phyloP scores from a whole-genome alignment of 768 basidiomycete species.

The Asterophora lycoperdoides region DNA sequence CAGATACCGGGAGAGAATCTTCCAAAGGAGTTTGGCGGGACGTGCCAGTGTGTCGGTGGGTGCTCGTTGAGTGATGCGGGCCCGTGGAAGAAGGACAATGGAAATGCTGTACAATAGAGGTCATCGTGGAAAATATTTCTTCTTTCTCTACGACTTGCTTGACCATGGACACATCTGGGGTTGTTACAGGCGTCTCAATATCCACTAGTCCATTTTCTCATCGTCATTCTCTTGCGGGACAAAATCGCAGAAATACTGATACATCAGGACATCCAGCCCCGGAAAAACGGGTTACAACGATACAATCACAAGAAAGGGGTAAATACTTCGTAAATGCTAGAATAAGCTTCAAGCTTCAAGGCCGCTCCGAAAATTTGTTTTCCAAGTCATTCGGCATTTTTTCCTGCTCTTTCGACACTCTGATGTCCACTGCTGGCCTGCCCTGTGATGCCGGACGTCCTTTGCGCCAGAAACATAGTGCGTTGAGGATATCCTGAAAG shows the following conservation, averaged over 20 bases:
- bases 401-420: slow-evolving; percentile 4
- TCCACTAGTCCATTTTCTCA: background rate
- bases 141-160: background rate
- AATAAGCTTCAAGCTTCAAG: background rate
- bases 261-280: no score
- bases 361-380: background rate
- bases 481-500: slow-evolving; percentile 33
- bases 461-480: slow-evolving; percentile 32
- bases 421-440: slow-evolving; percentile 1
- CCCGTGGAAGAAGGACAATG: slow-evolving; percentile 64
- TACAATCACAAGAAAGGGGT: no score
- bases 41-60: slow-evolving; percentile 70
- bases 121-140: slow-evolving; percentile 4
- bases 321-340: background rate
- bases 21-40: slow-evolving; percentile 82
- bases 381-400: slow-evolving; percentile 4
- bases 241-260: no score
- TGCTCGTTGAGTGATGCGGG: slow-evolving; percentile 89
- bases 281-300: no score
- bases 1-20: slow-evolving; percentile 85
- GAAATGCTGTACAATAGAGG: background rate
- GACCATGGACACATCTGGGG: no score
- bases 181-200: no score
- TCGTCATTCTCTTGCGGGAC: background rate
- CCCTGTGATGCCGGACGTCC: background rate